Evolutionary conservation across 2,329 filamentous ascomycete genomes (phyloP).

Genomic region (Malbranchea cinnamomea): DNA sequence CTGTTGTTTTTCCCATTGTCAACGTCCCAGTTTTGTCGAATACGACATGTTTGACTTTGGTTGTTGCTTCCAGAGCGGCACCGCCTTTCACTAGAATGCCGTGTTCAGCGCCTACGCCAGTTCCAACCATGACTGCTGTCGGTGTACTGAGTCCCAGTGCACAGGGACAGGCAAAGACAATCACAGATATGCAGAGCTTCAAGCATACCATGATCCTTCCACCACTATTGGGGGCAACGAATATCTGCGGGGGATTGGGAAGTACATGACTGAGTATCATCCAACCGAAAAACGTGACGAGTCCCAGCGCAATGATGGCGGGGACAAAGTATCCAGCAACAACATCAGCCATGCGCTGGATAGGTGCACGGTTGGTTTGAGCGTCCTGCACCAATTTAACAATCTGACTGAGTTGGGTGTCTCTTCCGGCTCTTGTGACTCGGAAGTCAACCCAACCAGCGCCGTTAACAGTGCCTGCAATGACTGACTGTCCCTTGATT

Average conservation of each 20-base stretch:
- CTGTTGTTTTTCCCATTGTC: slow-evolving; percentile 89
- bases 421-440: slow-evolving; percentile 80
- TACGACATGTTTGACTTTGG: slow-evolving; percentile 49
- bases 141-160: slow-evolving; percentile 91
- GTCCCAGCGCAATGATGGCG: slow-evolving; percentile 66
- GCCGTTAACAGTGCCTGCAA: slow-evolving; percentile 92
- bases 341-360: slow-evolving; percentile 80
- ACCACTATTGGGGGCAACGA: slow-evolving; percentile 63
- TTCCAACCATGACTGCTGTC: slow-evolving; percentile 97
- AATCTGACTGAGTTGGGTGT: slow-evolving; percentile 95
- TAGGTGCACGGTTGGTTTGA: slow-evolving; percentile 84
- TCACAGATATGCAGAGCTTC: slow-evolving; percentile 94
- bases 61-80: slow-evolving; percentile 66
- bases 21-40: slow-evolving; percentile 76
- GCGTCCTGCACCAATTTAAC: slow-evolving; percentile 97
- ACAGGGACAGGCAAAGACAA: slow-evolving; percentile 95
- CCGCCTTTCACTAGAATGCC: slow-evolving; percentile 98
- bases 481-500: slow-evolving; percentile 60
- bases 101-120: slow-evolving; percentile 87
- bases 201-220: slow-evolving; percentile 93
- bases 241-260: slow-evolving; percentile 72
- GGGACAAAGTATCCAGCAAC: slow-evolving; percentile 93
- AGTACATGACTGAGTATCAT: slow-evolving; percentile 87
- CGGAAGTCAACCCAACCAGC: slow-evolving; percentile 83
- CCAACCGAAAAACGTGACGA: slow-evolving; percentile 78